phyloP scores from a whole-genome alignment of 768 basidiomycete genomes.

The Tephrocybe sp. region DNA sequence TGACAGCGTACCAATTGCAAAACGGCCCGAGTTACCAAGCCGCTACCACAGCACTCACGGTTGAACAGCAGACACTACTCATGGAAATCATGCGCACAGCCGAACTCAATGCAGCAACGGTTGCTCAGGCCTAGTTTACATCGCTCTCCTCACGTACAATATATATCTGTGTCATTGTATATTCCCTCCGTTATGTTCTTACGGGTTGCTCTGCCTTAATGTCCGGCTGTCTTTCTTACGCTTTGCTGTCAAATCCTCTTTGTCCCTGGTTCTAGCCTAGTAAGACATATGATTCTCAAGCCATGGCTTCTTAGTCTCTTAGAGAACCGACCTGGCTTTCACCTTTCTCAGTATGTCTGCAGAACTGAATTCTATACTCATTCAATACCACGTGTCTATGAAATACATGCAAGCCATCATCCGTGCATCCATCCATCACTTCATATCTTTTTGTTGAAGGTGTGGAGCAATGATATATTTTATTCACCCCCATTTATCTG shows the following conservation, averaged over 20 bases:
- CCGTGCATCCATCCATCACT: too few species aligned
- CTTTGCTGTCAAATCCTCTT: conserved; percentile 6
- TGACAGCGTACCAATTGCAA: conserved; percentile 72
- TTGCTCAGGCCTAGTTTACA: conserved; percentile 3
- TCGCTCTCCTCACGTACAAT: conserved; percentile 4
- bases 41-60: conserved; percentile 66
- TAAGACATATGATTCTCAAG: conserved; percentile 1
- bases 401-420: too few species aligned
- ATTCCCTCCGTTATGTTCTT: conserved; percentile 14
- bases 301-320: not conserved
- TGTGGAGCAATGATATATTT: too few species aligned
- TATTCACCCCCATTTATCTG: too few species aligned
- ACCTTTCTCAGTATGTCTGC: too few species aligned
- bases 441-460: too few species aligned
- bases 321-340: too few species aligned
- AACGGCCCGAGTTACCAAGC: conserved; percentile 68
- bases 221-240: conserved; percentile 5
- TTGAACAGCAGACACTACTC: conserved; percentile 77
- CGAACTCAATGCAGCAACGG: conserved; percentile 31
- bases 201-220: conserved; percentile 12
- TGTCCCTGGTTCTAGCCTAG: conserved; percentile 9
- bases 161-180: conserved; percentile 11
- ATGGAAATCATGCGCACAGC: conserved; percentile 86
- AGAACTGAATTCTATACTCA: too few species aligned
- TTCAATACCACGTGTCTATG: too few species aligned